Evolutionary conservation across 164 flowering plant genomes (phyloP), one percentile per base, ranked within the genome.

Genomic region (Berberis thunbergii): DNA sequence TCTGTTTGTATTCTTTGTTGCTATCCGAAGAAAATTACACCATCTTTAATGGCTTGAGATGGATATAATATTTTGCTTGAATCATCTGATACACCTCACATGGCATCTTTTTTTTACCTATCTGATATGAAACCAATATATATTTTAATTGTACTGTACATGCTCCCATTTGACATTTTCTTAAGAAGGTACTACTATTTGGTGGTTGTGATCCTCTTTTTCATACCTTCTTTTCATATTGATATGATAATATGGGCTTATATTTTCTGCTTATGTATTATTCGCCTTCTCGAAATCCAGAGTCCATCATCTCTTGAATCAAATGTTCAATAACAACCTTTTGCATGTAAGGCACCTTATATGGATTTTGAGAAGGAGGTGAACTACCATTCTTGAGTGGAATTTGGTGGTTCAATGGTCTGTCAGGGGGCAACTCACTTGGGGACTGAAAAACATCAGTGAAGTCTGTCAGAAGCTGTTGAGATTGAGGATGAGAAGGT

Each of bases 21-120:
- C 65, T n/a, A 64, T 67, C 65, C 64, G 64, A 64, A 69, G 65
- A 10, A 44, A 63, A 62, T 39, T 63, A 52, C 43, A 60, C 49
- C 57, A 45, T 46, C 57, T 45, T 67, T 45, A 55, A 48, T 64
- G 56, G 41, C 42, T 46, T 49, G 39, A 5, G 56, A 53, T n/a
- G 11, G 48, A 43, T 44, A 43, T 56, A 57, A 59, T 57, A 66
- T 42, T 54, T 62, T 43, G 7, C 41, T 38, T 63, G 53, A 67
- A 63, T 68, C 65, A 45, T 13, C 49, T 53, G 56, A 52, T 54
- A 58, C 69, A 62, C 41, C 59, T 69, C 81, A 77, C 81, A 79
- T 78, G 83, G 63, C n/a, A 50, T 4, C 54, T 10, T 41, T 63
- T 41, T 48, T 72, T 75, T 71, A 74, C 72, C 62, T 42, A 69